phyloP scores from a whole-genome alignment of 1,139 yeast genomes.

The Pichia norvegensis region DNA sequence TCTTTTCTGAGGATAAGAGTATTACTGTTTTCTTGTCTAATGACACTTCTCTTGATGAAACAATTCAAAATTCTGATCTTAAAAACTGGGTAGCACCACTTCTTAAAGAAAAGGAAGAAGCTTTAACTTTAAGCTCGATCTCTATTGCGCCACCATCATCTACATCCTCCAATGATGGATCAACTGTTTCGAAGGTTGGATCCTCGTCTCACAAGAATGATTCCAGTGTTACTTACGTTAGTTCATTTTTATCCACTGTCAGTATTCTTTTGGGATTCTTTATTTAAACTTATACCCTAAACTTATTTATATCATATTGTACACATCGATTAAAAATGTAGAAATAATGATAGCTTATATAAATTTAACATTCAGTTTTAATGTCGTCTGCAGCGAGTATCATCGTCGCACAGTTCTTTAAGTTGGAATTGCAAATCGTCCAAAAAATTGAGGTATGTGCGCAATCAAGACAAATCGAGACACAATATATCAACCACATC shows the following conservation, averaged over 20 bases:
- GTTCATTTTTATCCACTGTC: not conserved
- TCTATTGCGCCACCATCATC: conserved; percentile 17
- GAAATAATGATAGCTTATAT: no score
- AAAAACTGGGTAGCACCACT: conserved; percentile 30
- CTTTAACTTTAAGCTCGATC: conserved; percentile 17
- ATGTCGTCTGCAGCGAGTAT: no score
- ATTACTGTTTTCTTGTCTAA: conserved; percentile 58
- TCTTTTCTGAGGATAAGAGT: conserved; percentile 53
- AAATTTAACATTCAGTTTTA: no score
- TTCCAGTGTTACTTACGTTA: conserved; percentile 1
- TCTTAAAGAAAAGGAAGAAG: conserved; percentile 10
- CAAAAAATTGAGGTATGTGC: no score
- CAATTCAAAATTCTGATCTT: conserved; percentile 32
- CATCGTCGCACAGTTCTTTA: no score
- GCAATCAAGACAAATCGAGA: no score
- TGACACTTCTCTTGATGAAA: conserved; percentile 40
- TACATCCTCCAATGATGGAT: not conserved
- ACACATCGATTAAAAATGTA: not conserved
- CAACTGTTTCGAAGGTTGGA: conserved; percentile 2
- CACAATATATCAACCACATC: no score
- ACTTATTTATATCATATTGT: not conserved
- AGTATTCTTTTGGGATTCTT: not conserved
- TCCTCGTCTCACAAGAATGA: conserved; percentile 6
- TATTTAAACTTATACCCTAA: not conserved
- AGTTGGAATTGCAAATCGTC: no score